Percentiles rank a stretch among this genome's conserved stretches.
Conservation (phyloP, 768 basidiomycete genomes). For the Boletus subparvulus region DNA sequence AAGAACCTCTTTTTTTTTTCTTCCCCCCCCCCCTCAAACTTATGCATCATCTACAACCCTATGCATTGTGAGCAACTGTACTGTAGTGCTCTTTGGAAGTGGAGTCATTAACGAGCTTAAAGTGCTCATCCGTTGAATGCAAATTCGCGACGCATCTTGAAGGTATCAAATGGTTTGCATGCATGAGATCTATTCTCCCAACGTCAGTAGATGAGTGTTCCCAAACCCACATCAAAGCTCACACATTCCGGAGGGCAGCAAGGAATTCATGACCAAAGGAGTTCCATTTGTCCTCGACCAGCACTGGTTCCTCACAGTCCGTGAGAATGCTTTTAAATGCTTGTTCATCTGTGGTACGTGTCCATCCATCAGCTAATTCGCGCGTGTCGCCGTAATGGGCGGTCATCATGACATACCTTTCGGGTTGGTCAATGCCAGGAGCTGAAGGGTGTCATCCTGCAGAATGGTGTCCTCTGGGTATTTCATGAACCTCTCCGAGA, state of each 20-base stretch:
- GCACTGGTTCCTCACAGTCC: conserved; percentile 18
- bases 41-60: too few relatives aligned
- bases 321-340: conserved; percentile 11
- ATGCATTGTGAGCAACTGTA: too few relatives aligned
- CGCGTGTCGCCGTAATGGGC: too few relatives aligned
- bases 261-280: conserved; percentile 22
- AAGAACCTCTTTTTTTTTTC: too few relatives aligned
- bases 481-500: conserved; percentile 9
- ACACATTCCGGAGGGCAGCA: conserved; percentile 15
- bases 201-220: neutral
- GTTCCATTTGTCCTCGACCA: conserved; percentile 19
- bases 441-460: conserved; percentile 26
- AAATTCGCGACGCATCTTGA: conserved; percentile 33
- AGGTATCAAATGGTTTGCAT: conserved; percentile 20
- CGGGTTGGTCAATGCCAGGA: conserved; percentile 21
- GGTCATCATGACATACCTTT: conserved; percentile 10
- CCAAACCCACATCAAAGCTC: conserved; percentile 1
- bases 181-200: neutral
- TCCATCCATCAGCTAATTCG: neutral
- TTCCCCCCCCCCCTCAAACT: too few relatives aligned
- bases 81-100: neutral
- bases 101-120: neutral
- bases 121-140: conserved; percentile 28
- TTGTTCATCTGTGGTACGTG: conserved; percentile 11
- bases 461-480: conserved; percentile 13